A percentile compares a stretch with the other conserved stretches of the same genome.
Conservation (phyloP, 148 eudicot species). For the Fagopyrum homotropicum region DNA sequence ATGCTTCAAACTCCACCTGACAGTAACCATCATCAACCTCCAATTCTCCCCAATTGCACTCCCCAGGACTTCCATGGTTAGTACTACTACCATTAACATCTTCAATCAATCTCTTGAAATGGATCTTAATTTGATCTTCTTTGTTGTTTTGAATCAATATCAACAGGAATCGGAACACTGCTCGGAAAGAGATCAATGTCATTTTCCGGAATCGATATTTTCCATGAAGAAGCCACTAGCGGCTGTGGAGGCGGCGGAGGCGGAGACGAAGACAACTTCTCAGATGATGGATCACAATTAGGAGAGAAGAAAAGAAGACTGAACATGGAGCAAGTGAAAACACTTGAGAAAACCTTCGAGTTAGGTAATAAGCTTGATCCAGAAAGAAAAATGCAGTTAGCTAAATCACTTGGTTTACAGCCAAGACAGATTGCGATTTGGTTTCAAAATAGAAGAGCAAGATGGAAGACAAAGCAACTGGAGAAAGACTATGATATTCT, state of each 20-base stretch:
- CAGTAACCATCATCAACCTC: constrained; percentile 41
- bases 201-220: constrained; percentile 49
- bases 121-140: not conserved
- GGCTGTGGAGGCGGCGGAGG: not conserved
- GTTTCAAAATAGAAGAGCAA: constrained; percentile 91
- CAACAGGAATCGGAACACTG: constrained; percentile 34
- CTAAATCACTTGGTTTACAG: constrained; percentile 83
- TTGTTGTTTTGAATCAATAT: too few relatives aligned
- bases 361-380: constrained; percentile 91
- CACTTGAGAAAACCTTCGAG: constrained; percentile 90
- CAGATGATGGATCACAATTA: constrained; percentile 74
- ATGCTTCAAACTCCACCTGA: constrained; percentile 22
- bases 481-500: constrained; percentile 85
- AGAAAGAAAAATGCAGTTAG: constrained; percentile 87
- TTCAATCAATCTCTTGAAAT: constrained; percentile 1
- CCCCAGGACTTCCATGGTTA: constrained; percentile 76
- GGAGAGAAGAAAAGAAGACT: constrained; percentile 88
- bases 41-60: constrained; percentile 28
- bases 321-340: constrained; percentile 85
- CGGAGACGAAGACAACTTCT: constrained; percentile 24
- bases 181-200: constrained; percentile 90
- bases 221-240: not conserved
- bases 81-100: not conserved
- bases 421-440: constrained; percentile 93
- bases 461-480: constrained; percentile 94